A percentile compares a stretch with the other conserved stretches of the same genome.
Evolutionary conservation across 257 asterid genomes (phyloP).

Genomic region (Nicotiana sylvestris): DNA sequence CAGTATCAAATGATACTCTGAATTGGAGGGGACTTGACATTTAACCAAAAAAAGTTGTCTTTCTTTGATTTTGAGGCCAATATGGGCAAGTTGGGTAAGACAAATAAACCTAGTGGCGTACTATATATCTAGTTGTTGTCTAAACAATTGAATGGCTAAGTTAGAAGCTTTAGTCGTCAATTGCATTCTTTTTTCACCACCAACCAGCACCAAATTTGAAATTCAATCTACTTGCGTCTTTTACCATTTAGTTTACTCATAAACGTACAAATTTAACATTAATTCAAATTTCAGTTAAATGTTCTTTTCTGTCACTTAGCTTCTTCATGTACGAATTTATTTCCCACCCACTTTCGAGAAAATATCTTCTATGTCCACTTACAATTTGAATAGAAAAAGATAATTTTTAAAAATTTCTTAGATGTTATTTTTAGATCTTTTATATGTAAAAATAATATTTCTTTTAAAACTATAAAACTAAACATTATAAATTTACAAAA

Average conservation of each 20-base stretch:
- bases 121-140: not conserved
- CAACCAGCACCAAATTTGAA: not conserved
- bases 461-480: too few relatives aligned
- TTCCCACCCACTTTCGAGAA: slow-evolving; percentile 26
- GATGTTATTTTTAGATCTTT: too few relatives aligned
- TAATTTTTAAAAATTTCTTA: too few relatives aligned
- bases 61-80: not conserved
- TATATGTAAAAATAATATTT: too few relatives aligned
- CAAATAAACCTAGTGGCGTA: not conserved
- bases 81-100: not conserved
- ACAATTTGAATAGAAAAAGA: too few relatives aligned
- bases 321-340: slow-evolving; percentile 2
- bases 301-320: not conserved
- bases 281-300: slow-evolving; percentile 17
- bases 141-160: not conserved
- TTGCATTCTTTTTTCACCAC: not conserved
- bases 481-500: too few relatives aligned
- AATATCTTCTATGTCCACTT: too few relatives aligned
- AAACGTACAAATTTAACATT: slow-evolving; percentile 11
- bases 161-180: not conserved
- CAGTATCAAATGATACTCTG: too few relatives aligned
- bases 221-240: not conserved
- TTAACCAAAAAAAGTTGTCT: not conserved
- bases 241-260: not conserved
- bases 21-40: too few relatives aligned